Evolutionary conservation across 2,329 filamentous ascomycete species (phyloP), one percentile per base, ranked within the genome.

Genomic region (Zymoseptoria pseudotritici): DNA sequence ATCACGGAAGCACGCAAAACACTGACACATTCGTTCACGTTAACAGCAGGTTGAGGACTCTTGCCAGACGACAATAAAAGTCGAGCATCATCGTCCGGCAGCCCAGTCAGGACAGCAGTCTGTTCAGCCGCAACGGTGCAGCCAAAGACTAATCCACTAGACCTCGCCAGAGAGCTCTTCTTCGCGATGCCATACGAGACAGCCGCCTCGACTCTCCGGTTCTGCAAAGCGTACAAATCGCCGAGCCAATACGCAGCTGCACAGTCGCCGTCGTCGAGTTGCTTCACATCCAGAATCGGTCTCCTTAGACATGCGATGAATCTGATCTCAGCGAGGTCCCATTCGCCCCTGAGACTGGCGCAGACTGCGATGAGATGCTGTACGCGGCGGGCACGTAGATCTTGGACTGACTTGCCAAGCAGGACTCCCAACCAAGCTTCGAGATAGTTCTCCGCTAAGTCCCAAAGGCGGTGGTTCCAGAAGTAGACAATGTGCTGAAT

Each of bases 241-340:
- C 63, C 68, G 7, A 69, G 58, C 65, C 66, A 69, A 53, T 67
- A 68, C 8, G 67, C 64, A 9, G 68, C 66, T 29, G 66, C 66
- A 50, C 62, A 65, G 51, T 68, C 68, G 13, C 65, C 68, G 19
- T 55, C 60, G 52, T 70, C 67, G 7, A 69, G 57, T 4, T 64
- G 24, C 3, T 19, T 26, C 4, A 61, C 17, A 7, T 62, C 57
- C 13, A 31, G 24, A 2, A 69, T 59, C 9, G 66, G 66, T 36
- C 46, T 61, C 2, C 59, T 36, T 13, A 69, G 56, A 1, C 66
- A 65, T 2, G 60, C 58, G 20, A 66, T 51, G 54, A 70, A 69
- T 9, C 56, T 57, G 2, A 42, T 21, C 21, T 69, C 56, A 8
- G 66, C 66, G 24, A 58, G 53, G 10, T 65, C 54, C 56, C 58